Base-by-base conservation (phyloP, 306 rosid species). In the Argentina anserina region DNA sequence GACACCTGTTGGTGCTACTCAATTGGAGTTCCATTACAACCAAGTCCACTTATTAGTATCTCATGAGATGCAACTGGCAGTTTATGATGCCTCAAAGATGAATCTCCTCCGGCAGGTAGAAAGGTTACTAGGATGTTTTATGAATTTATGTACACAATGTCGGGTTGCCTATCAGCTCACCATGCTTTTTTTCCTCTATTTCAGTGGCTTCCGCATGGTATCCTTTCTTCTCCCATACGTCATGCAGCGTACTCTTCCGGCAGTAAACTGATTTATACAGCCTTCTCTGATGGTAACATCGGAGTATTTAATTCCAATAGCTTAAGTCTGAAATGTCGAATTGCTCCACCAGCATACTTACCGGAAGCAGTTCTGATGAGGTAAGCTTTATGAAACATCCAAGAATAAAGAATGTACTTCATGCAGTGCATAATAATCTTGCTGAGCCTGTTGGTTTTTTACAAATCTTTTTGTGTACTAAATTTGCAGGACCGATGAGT, bases 141-240 rank as follows among this genome's bases (percentile, higher is more conserved):
- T 25, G 15, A 67, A 69, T n/a, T 37, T 47, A 46, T n/a, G n/a
- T n/a, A 41, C 65, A 9, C 25, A 26, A 67, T 25, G 34, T 73
- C 69, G 58, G 29, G 39, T 73, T 71, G 58, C 47, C 28, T 9
- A 10, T 53, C 52, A 59, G 17, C 78, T n/a, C 33, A 28, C 37
- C 9, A 49, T 68, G 1, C 61, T 23, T 78, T 83, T 62, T 12
- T 64, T 80, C 61, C 73, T 80, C 75, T 37, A 78, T 76, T 63
- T 60, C 90, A 92, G 97, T 92, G 97, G 97, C 84, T 90, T 82
- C 98, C 98, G 75, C 97, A 88, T 71, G 96, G 90, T 70, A 85
- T 29, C 50, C 82, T 90, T 47, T 47, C 89, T 21, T 89, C 95
- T 20, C 91, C 91, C 56, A 84, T 92, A 72, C 84, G 97, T 62